Base-by-base conservation (phyloP, 2,329 filamentous ascomycete genomes). In the Teratosphaeria destructans region DNA sequence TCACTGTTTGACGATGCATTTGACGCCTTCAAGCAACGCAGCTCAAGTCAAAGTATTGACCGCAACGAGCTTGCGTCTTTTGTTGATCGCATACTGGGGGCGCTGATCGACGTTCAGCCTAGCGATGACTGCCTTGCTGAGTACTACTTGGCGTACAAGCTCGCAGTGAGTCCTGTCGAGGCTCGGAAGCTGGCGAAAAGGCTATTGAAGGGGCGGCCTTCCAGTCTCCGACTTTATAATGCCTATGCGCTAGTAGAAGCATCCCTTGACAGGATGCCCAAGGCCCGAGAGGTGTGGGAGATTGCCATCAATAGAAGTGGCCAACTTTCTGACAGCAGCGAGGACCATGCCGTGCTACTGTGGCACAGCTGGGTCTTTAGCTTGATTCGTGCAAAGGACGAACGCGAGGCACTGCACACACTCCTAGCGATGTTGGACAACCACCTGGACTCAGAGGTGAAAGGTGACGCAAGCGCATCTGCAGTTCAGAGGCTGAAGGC, bases 161-260 rank as follows among this genome's bases (percentile, higher is more conserved):
- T 81, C 56, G 68, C 73, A 0, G 81, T 82, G 59, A 81, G 85
- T 52, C 76, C 66, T 7, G 37, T 56, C 0, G 77, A 74, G 1
- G 82, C 85, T 29, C 86, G 83, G 64, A 95, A 90, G 69, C 77
- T 81, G 6, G 89, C 90, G 0, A 95, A 90, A 67, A 74, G 75
- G 6, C 76, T 95, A 0, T 73, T 96, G n/a, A 93, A 88, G 68
- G 79, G 79, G 55, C 82, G 83, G 59, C 78, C 85, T 0, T 78
- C 82, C 0, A 87, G 84, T 65, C 71, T 89, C 3, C 76, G 79
- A 14, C 76, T 96, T 0, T 96, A 95, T 73, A 88, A 90, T 65
- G 84, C 85, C 0, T 95, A 93, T 68, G 89, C 87, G 0, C 74
- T 90, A 14, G 83, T 90, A 3, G 89, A 95, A 72, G 79, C 75